Evolutionary conservation across 1,284 basidiomycete genomes (phyloP).

Genomic region (Ganoderma resinaceum): DNA sequence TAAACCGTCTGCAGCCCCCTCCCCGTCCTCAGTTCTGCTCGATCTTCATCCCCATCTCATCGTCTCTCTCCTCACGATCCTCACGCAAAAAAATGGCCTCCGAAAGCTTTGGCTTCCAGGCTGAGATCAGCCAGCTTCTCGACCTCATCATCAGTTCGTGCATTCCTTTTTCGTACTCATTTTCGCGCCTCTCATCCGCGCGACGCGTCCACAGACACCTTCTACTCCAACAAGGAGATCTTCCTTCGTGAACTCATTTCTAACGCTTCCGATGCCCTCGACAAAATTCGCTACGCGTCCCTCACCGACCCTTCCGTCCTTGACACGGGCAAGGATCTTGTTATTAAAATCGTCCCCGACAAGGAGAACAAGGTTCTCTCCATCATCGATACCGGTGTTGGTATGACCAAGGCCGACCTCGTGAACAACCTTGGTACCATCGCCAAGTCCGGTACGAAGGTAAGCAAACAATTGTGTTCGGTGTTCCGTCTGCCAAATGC

Average conservation of each 20-base stretch:
- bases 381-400: conserved; percentile 97
- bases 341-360: conserved; percentile 92
- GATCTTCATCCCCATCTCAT: conserved; percentile 25
- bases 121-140: conserved; percentile 95
- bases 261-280: conserved; percentile 93
- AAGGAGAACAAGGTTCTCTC: conserved; percentile 94
- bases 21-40: conserved; percentile 23
- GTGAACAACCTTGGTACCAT: conserved; percentile 99
- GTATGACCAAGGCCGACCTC: conserved; percentile 98
- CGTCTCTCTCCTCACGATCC: conserved; percentile 16
- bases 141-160: conserved; percentile 89
- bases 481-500: neutral
- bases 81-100: conserved; percentile 64
- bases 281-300: conserved; percentile 96
- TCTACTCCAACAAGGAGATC: conserved; percentile 99
- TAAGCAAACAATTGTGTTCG: conserved; percentile 39
- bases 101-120: conserved; percentile 92
- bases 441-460: conserved; percentile 96
- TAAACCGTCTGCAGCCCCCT: conserved; percentile 29
- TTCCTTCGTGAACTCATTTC: conserved; percentile 97
- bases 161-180: conserved; percentile 5
- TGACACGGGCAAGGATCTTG: conserved; percentile 89
- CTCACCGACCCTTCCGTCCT: conserved; percentile 91
- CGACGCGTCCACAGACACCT: conserved; percentile 72
- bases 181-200: conserved; percentile 22